Base-by-base conservation (phyloP, 352 stramenopile species). In the Pelagophyceae sp. region DNA sequence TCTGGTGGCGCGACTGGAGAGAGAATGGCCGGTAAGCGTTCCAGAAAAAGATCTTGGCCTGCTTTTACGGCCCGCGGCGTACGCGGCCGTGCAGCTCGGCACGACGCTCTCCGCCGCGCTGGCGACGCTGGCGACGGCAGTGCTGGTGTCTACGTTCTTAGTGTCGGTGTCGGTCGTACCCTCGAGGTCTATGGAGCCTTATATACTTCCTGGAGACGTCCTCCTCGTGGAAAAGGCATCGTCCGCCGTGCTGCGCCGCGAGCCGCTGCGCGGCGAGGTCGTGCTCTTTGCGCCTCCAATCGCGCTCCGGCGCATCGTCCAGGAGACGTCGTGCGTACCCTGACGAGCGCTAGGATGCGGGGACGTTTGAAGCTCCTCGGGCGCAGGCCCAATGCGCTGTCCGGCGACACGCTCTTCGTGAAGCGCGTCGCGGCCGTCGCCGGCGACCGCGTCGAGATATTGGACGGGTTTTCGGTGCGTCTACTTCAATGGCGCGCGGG, bases 361-460 rank as follows among this genome's bases (percentile, higher is more conserved):
- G n/a, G n/a, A n/a, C n/a, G n/a, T n/a, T n/a, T n/a, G n/a, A n/a
- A n/a, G 23, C 58, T 67, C 58, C 15, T 35, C 23, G 29, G 5
- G 11, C 15, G 6, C 29, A 11, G 58, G 58, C 11, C 58, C 58
- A 27, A 6, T 11, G 31, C 29, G 23, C 29, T 67, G 5, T 31
- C 11, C 15, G 15, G 11, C 5, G 31, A 5, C 29, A 23, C 2
- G 25, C 67, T 74, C 35, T 74, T 38, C 67, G 35, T 74, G 15
- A 74, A 74, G 29, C 67, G 67, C 67, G 67, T 74, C 38, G 67
- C 38, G 15, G 67, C 67, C 20, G 23, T 74, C 37, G 15, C 67
- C 35, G 67, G 67, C 67, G 67, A 74, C 67, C 2, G 0, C 35
- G 67, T 74, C 67, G 15, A 19, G 23, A 23, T 74, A 33, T 33